Base-by-base conservation (phyloP, 2,329 filamentous ascomycete species). In the Graphilbum fragrans region DNA sequence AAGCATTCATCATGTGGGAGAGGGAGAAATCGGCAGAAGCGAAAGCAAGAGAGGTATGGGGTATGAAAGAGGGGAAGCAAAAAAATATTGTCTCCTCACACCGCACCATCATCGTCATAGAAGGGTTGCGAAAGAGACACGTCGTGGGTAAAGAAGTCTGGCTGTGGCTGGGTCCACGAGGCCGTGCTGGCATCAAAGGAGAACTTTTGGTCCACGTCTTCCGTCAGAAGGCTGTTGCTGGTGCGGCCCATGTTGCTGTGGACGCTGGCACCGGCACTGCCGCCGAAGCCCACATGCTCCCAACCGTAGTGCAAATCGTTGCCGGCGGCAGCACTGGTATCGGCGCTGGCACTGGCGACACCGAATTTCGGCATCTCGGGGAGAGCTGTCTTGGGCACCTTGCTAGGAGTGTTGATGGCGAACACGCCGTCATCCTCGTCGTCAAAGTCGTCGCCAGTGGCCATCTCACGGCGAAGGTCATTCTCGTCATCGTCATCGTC, bases 321-420 rank as follows among this genome's bases (percentile, higher is more conserved):
- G 25, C 12, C 25, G 12, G 25, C 25, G 25, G 8, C 25, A 12
- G 25, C 25, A 12, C 12, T 27, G 25, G 25, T 27, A 12, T 27
- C 25, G 25, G n/a, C n/a, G n/a, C n/a, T n/a, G n/a, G n/a, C n/a
- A n/a, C n/a, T n/a, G n/a, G n/a, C n/a, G n/a, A n/a, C n/a, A n/a
- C n/a, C n/a, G n/a, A n/a, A n/a, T n/a, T n/a, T n/a, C n/a, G n/a
- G n/a, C n/a, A n/a, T n/a, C n/a, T n/a, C n/a, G n/a, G n/a, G n/a
- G n/a, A n/a, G n/a, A n/a, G n/a, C n/a, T n/a, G n/a, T 29, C 41
- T 42, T 19, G 21, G 47, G 45, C n/a, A 17, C 34, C 55, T 64
- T 65, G 19, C 58, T 60, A 2, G 61, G 61, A 2, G 62, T 64
- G 20, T 58, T 53, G 20, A 62, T 54, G 43, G 55, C 48, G 4